phyloP scores from a whole-genome alignment of 2,329 filamentous ascomycete species.

The Scopulariopsis brevicaulis region DNA sequence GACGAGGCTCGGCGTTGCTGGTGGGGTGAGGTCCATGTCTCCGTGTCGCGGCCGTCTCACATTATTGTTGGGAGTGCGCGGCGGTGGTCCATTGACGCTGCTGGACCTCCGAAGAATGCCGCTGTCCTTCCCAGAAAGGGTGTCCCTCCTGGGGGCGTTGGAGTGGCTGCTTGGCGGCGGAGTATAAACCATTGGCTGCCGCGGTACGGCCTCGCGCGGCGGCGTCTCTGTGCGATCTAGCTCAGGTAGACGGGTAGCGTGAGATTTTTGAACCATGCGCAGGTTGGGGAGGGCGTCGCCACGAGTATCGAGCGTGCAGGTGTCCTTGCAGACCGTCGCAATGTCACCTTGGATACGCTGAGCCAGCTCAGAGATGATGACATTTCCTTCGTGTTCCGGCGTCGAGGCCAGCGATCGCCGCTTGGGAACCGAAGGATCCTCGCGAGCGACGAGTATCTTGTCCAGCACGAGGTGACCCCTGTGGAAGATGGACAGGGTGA shows the following conservation, averaged over 20 bases:
- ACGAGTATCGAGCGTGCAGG: slow-evolving; percentile 26
- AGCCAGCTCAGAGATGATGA: slow-evolving; percentile 26
- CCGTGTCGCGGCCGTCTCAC: slow-evolving; percentile 5
- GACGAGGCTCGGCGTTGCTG: slow-evolving; percentile 12
- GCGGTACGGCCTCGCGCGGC: not conserved
- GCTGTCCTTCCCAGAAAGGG: not conserved
- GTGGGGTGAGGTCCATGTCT: slow-evolving; percentile 9
- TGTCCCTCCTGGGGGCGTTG: not conserved
- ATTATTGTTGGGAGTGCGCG: not conserved
- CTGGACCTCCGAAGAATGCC: not conserved
- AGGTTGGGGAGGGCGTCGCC: slow-evolving; percentile 16
- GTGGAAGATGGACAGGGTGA: slow-evolving; percentile 37
- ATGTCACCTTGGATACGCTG: slow-evolving; percentile 35
- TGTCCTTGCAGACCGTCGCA: slow-evolving; percentile 37
- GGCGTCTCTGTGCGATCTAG: not conserved
- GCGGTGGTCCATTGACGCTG: not conserved
- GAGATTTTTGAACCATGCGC: slow-evolving; percentile 9
- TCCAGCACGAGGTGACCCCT: slow-evolving; percentile 41
- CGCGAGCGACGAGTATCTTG: slow-evolving; percentile 30
- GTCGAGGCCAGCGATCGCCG: not conserved
- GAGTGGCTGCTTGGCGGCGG: slow-evolving; percentile 2
- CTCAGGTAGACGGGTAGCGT: not conserved
- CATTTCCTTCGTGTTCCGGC: slow-evolving; percentile 23
- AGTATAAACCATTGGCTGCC: not conserved
- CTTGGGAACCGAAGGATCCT: slow-evolving; percentile 10